These are phyloP conservation scores for Phoenix roebelenii DNA, from an alignment of 176 grass and related monocot species.

Conservation along the genomic window DNA sequence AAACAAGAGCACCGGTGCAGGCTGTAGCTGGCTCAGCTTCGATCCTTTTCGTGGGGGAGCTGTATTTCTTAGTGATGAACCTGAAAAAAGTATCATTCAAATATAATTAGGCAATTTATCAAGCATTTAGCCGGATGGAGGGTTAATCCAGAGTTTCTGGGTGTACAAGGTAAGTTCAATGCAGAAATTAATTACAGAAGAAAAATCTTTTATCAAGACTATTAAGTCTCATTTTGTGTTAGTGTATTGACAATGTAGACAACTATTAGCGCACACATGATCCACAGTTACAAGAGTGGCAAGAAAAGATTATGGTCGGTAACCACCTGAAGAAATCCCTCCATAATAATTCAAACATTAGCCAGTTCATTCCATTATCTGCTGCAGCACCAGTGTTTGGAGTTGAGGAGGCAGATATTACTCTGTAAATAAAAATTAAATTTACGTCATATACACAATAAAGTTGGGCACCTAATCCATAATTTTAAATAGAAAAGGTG, in stretches of 20 bases:
- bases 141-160: conserved; percentile 1
- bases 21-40: conserved; percentile 57
- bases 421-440: conserved; percentile 31
- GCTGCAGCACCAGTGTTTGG: conserved; percentile 29
- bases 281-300: not conserved
- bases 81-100: conserved; percentile 20
- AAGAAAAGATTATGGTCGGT: not conserved
- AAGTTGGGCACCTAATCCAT: no score
- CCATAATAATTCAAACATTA: conserved; percentile 97
- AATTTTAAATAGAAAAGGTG: no score
- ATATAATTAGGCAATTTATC: no score
- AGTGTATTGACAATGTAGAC: not conserved
- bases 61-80: conserved; percentile 91
- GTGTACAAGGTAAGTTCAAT: not conserved
- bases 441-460: not conserved
- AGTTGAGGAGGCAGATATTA: conserved; percentile 30
- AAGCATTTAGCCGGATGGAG: not conserved
- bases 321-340: conserved; percentile 98
- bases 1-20: conserved; percentile 53
- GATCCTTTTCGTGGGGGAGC: conserved; percentile 47
- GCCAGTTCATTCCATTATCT: conserved; percentile 85
- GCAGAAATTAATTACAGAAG: no score
- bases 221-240: no score
- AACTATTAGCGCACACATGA: not conserved
- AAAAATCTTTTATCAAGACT: no score